These are phyloP conservation scores for Mortierella sp. DNA, from an alignment of 371 early-diverging fungal species.

Conservation along the genomic window DNA sequence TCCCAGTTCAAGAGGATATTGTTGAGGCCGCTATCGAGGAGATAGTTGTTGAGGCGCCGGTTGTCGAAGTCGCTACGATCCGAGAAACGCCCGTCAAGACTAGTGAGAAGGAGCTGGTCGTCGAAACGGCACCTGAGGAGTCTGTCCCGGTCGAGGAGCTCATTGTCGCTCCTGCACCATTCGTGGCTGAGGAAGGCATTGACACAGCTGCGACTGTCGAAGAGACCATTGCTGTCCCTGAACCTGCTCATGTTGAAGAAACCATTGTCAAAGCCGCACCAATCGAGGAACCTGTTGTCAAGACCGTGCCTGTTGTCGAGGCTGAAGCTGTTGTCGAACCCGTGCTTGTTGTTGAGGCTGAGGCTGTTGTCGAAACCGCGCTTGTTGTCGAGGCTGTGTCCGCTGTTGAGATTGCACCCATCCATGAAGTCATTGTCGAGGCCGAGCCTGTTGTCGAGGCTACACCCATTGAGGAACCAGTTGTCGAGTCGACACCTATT, in stretches of 20 bases:
- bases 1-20: neutral
- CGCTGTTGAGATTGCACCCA: neutral
- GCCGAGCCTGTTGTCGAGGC: too few relatives aligned
- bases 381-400: neutral
- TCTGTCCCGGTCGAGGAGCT: neutral
- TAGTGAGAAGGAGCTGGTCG: neutral
- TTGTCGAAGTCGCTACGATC: neutral
- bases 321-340: neutral
- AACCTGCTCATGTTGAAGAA: neutral
- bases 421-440: neutral
- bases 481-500: too few relatives aligned
- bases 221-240: neutral
- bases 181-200: too few relatives aligned
- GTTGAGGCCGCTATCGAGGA: neutral
- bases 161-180: neutral
- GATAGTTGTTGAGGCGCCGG: neutral
- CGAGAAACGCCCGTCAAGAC: neutral
- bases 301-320: too few relatives aligned
- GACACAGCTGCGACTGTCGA: neutral
- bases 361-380: too few relatives aligned
- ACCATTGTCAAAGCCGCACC: neutral
- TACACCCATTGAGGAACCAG: neutral
- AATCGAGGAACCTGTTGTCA: neutral
- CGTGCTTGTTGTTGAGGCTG: too few relatives aligned
- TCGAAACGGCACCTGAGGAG: neutral